Evolutionary conservation across 2,329 filamentous ascomycete species (phyloP).

Genomic region (Aspergillus quadricinctus): DNA sequence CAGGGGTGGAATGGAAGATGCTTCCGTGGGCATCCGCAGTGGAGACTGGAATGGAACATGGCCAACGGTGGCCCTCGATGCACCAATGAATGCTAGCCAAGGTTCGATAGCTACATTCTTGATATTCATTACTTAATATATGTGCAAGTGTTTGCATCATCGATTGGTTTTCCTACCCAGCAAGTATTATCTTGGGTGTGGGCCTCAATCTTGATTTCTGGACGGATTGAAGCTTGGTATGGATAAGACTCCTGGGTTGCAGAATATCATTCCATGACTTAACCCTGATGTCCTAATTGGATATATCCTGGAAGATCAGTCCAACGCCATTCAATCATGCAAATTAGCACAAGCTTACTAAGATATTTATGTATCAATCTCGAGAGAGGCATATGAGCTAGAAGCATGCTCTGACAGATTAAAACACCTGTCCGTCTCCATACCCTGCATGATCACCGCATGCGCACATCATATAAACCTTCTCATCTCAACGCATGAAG

Average conservation of each 20-base stretch:
- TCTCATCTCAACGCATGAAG: neutral
- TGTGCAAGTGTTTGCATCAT: neutral
- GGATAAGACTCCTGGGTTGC: neutral
- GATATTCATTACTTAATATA: neutral
- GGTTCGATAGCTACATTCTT: neutral
- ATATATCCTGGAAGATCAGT: neutral
- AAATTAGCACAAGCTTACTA: too few relatives aligned
- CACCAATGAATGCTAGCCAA: neutral
- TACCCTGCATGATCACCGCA: too few relatives aligned
- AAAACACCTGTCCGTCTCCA: too few relatives aligned
- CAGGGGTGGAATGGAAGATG: neutral
- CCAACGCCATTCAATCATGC: too few relatives aligned
- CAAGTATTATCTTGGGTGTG: too few relatives aligned
- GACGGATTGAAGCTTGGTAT: too few relatives aligned
- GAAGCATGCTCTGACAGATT: too few relatives aligned
- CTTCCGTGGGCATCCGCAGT: neutral
- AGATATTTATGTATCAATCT: too few relatives aligned
- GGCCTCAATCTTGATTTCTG: too few relatives aligned
- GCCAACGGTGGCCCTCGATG: neutral
- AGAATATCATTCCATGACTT: too few relatives aligned
- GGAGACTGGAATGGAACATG: neutral
- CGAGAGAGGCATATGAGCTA: too few relatives aligned
- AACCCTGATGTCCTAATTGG: neutral
- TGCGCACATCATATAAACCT: too few relatives aligned
- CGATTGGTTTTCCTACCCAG: neutral